Percentiles rank a stretch among this genome's conserved stretches.
These are phyloP conservation scores for Flaveria floridana DNA, from an alignment of 140 eudicot genomes.

Conservation along the genomic window DNA sequence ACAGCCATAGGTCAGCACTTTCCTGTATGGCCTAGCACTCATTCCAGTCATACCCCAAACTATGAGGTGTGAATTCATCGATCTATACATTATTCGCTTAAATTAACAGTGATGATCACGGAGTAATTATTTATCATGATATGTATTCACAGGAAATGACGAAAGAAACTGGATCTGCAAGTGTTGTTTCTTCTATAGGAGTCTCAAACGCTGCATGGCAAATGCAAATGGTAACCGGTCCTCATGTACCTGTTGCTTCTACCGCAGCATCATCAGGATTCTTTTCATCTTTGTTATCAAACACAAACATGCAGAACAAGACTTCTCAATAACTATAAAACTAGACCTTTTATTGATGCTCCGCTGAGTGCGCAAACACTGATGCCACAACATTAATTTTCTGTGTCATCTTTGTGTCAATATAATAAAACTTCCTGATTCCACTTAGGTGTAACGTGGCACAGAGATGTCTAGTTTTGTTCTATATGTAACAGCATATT, in stretches of 20 bases:
- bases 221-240: constrained; percentile 27
- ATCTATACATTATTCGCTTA: neutral
- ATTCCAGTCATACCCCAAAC: constrained; percentile 38
- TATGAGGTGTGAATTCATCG: constrained; percentile 38
- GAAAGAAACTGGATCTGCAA: constrained; percentile 19
- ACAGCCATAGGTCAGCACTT: constrained; percentile 30
- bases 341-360: constrained; percentile 11
- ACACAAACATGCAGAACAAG: constrained; percentile 20
- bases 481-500: constrained; percentile 10
- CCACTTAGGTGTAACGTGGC: neutral
- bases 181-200: constrained; percentile 16
- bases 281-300: constrained; percentile 30
- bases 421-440: constrained; percentile 2
- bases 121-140: neutral
- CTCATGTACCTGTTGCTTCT: constrained; percentile 23
- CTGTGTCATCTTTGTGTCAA: neutral
- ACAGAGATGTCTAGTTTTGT: constrained; percentile 1
- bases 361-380: constrained; percentile 10
- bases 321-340: constrained; percentile 23
- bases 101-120: neutral
- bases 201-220: constrained; percentile 32
- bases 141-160: constrained; percentile 33
- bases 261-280: constrained; percentile 60
- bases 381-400: neutral
- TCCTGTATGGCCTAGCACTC: constrained; percentile 37